Evolutionary conservation across 2,329 filamentous ascomycete genomes (phyloP).

Genomic region (Colletotrichum abscissum): DNA sequence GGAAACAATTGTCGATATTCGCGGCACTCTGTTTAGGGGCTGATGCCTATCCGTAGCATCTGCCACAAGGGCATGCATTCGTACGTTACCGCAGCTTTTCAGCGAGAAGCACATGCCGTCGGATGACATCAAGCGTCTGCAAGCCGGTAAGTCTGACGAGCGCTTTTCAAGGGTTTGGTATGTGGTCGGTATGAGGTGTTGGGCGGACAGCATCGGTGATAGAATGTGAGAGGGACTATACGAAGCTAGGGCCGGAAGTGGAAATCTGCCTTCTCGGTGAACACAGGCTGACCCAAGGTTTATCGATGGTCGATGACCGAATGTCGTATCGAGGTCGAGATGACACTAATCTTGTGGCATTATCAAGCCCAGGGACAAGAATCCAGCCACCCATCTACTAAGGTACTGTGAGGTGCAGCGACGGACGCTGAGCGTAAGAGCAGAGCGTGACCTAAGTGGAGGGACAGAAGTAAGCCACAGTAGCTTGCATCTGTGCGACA

Average conservation of each 20-base stretch:
- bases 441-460: neutral
- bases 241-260: conserved; percentile 7
- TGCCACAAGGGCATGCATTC: neutral
- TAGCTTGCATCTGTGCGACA: neutral
- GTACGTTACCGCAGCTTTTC: neutral
- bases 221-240: neutral
- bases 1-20: conserved; percentile 4
- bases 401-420: neutral
- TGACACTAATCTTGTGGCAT: neutral
- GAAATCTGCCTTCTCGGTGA: conserved; percentile 24
- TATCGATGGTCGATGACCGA: neutral
- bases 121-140: conserved; percentile 32
- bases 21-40: neutral
- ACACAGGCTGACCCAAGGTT: conserved; percentile 6
- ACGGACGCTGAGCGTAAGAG: neutral
- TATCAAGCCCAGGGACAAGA: neutral
- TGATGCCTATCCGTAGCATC: neutral
- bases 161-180: neutral
- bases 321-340: neutral
- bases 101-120: conserved; percentile 1
- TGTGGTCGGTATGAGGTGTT: neutral
- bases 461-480: neutral
- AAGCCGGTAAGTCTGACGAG: conserved; percentile 4
- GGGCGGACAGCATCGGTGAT: neutral
- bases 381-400: neutral